Percentiles rank a stretch among this genome's conserved stretches.
Evolutionary conservation across 2,329 filamentous ascomycete species (phyloP).

Genomic region (Penicillium sp.): DNA sequence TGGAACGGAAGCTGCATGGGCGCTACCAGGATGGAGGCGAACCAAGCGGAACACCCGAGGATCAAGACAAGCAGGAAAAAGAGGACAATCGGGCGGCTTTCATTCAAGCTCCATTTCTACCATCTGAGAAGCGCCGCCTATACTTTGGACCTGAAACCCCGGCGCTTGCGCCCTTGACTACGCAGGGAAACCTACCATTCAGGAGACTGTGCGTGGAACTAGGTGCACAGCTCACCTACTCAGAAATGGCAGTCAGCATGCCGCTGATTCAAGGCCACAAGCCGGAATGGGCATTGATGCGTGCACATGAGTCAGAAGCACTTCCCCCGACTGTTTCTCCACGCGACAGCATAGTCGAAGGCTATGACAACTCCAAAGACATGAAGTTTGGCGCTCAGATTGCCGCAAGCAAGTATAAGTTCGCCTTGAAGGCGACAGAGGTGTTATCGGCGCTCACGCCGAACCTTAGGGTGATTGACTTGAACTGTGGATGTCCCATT

Average conservation of each 20-base stretch:
- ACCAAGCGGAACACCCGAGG: conserved; percentile 30
- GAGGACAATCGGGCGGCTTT: conserved; percentile 80
- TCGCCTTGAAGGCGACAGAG: conserved; percentile 87
- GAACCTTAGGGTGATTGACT: conserved; percentile 84
- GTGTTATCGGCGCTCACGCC: conserved; percentile 77
- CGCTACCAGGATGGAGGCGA: conserved; percentile 43
- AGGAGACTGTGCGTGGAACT: conserved; percentile 86
- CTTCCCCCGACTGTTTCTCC: conserved; percentile 69
- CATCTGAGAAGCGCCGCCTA: conserved; percentile 90
- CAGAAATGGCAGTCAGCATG: conserved; percentile 95
- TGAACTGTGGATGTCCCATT: conserved; percentile 97
- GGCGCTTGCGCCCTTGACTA: conserved; percentile 90
- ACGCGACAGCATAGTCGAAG: conserved; percentile 63
- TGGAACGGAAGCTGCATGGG: conserved; percentile 57
- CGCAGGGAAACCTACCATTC: conserved; percentile 95
- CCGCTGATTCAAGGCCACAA: conserved; percentile 89
- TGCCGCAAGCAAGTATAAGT: conserved; percentile 88
- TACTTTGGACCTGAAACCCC: conserved; percentile 96
- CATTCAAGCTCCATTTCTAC: conserved; percentile 82
- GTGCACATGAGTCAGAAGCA: conserved; percentile 84
- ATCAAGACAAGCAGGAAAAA: conserved; percentile 48
- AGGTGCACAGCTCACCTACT: conserved; percentile 92
- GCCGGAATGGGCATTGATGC: conserved; percentile 92
- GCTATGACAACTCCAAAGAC: conserved; percentile 82
- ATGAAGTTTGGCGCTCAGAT: conserved; percentile 92